Conservation (phyloP, 495 filamentous ascomycete species). For the Thozetella sp. region DNA sequence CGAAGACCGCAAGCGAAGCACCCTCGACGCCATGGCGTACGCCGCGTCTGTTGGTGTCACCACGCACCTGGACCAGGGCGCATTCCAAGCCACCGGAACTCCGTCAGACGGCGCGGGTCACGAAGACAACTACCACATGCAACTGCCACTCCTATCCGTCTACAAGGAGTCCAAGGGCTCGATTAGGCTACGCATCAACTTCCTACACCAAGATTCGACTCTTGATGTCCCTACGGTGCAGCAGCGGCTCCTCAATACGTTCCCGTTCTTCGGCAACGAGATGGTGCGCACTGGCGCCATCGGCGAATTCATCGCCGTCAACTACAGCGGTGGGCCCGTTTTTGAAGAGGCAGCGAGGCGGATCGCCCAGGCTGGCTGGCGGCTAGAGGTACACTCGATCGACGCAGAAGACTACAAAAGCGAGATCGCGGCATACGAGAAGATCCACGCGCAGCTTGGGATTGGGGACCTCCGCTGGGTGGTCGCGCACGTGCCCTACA, state of each 20-base stretch:
- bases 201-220: conserved; percentile 19
- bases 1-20: conserved; percentile 13
- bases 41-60: conserved; percentile 22
- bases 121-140: conserved; percentile 22
- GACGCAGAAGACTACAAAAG: conserved; percentile 11
- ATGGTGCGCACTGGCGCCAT: conserved; percentile 28
- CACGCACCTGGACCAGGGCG: conserved; percentile 29
- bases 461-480: conserved; percentile 23
- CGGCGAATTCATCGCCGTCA: conserved; percentile 21
- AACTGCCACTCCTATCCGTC: conserved; percentile 20
- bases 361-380: conserved; percentile 24
- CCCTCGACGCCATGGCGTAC: conserved; percentile 23
- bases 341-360: conserved; percentile 15
- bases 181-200: conserved; percentile 25
- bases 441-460: conserved; percentile 6
- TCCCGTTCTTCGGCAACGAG: conserved; percentile 24
- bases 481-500: conserved; percentile 25
- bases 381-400: conserved; percentile 26
- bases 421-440: conserved; percentile 21
- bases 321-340: conserved; percentile 21
- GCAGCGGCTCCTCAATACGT: conserved; percentile 23
- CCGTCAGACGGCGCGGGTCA: conserved; percentile 19
- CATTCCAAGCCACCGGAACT: conserved; percentile 17
- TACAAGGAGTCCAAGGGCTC: conserved; percentile 11
- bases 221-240: conserved; percentile 6